A percentile compares a stretch with the other conserved stretches of the same genome.
phyloP scores from a whole-genome alignment of 805 yeast species.

The Schwanniomyces vanrijiae region DNA sequence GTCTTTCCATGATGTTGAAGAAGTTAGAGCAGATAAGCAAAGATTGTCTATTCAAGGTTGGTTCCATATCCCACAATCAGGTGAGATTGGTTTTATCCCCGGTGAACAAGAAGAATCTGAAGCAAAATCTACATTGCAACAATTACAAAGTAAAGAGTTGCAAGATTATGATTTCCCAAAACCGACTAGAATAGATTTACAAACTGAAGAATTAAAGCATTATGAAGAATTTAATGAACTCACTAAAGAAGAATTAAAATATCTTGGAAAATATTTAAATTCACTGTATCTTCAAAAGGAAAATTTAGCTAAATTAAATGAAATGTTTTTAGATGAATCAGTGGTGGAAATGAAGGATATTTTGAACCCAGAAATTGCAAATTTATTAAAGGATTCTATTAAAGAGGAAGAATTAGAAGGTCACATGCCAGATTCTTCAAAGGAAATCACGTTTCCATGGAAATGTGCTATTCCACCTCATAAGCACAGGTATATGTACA shows the following conservation, averaged over 20 bases:
- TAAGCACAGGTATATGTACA: constrained; percentile 80
- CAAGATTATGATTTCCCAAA: constrained; percentile 84
- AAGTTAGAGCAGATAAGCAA: constrained; percentile 87
- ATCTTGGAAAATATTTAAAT: constrained; percentile 56
- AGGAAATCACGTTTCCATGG: constrained; percentile 75
- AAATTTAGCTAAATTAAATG: constrained; percentile 46
- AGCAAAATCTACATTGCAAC: constrained; percentile 74
- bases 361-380: constrained; percentile 56
- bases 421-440: constrained; percentile 54
- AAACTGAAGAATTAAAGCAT: constrained; percentile 35
- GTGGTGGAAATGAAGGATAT: constrained; percentile 66
- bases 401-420: constrained; percentile 61
- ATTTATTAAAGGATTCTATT: constrained; percentile 44
- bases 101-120: constrained; percentile 84
- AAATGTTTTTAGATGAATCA: constrained; percentile 64
- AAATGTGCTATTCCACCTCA: constrained; percentile 91
- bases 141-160: constrained; percentile 70
- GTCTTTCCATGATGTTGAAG: constrained; percentile 97
- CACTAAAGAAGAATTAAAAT: constrained; percentile 41
- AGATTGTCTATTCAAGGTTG: constrained; percentile 95
- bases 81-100: constrained; percentile 79
- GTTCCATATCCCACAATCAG: constrained; percentile 96
- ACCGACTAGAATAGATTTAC: constrained; percentile 46
- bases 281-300: constrained; percentile 40
- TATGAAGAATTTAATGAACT: constrained; percentile 21